Evolutionary conservation across 140 eudicot species (phyloP), one percentile per base, ranked within the genome.

Genomic region (Stevia rebaudiana): DNA sequence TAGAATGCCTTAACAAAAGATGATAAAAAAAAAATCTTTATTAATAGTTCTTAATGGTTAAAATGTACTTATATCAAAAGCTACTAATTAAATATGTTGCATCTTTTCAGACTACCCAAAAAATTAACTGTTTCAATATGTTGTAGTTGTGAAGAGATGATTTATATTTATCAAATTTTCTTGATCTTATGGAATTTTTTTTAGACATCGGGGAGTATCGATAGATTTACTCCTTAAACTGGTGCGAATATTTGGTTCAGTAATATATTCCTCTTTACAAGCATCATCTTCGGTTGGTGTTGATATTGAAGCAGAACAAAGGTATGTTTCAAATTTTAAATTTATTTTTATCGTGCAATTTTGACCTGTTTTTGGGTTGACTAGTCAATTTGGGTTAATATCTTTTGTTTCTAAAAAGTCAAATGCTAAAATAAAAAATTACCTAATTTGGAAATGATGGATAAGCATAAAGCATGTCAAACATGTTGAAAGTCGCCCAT

Each of bases 281-380:
- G 96, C 91, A 31, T 76, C 87, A 22, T 68, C 98, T 49, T 69
- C 96, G 40, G 96, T 91, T 56, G 98, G 98, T 37, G 96, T 91
- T 17, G 96, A 91, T 74, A 91, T 91, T 12, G 98, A 91, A 79
- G 96, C 96, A 9, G 98, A 91, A 55, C 91, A 84, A 79, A 91
- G 98, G 98, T 90, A n/a, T 67, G 80, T 21, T 52, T 28, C 17
- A 3, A 7, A 47, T 61, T 42, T 25, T 23, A 43, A 6, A 11
- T 35, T 51, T 65, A 39, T 15, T 42, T 16, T 35, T 33, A 5
- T 43, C 65, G 64, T 31, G 58, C 11, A 15, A 46, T 24, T 25
- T 25, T 8, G 39, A 47, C 40, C 47, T 31, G 23, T 17, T 63
- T 48, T 28, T 30, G 23, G 19, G 23, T 48, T 11, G 41, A 19